Base-by-base conservation (phyloP, 202 grass and related monocot species). In the Digitaria exilis region DNA sequence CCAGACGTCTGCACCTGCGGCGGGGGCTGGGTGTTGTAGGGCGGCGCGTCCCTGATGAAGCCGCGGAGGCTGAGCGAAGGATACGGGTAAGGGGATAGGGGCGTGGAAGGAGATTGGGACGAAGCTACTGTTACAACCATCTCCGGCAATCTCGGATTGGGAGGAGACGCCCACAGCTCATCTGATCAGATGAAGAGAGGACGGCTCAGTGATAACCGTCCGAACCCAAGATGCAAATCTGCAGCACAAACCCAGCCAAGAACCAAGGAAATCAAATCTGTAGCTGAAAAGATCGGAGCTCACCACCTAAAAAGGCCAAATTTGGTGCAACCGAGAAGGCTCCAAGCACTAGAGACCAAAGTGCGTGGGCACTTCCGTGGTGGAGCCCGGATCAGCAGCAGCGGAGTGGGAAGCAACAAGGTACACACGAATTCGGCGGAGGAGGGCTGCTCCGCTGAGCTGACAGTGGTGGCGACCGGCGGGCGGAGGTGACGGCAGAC, bases 141-240 rank as follows among this genome's bases (percentile, higher is more conserved):
- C 85, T 88, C 85, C 77, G 45, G 73, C 57, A 69, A 81, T 69
- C 71, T 89, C 30, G 81, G 77, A 73, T 71, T 81, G 76, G 71
- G 71, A 87, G 76, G 34, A 81, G 39, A 80, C 76, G 69, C 58
- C 69, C 48, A 55, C 89, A 84, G 66, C 76, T 87, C 89, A 87
- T 91, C 72, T 84, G 56, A 87, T 52, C 61, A 25, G 22, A 77
- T 30, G 17, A n/a, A n/a, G 42, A 24, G 15, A 34, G 10, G 69
- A 45, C 19, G 48, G 48, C 50, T 73, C 44, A 58, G 42, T 6
- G 24, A 18, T 24, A 22, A 69, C 42, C 65, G 39, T 5, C 50
- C 77, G 7, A 51, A 41, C 21, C n/a, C 41, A 5, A 69, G 52
- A 81, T 61, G 44, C 57, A 65, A 73, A 54, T 52, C 70, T 73